Evolutionary conservation across 495 filamentous ascomycete species (phyloP).

Genomic region (Aspergillus kassunensis): DNA sequence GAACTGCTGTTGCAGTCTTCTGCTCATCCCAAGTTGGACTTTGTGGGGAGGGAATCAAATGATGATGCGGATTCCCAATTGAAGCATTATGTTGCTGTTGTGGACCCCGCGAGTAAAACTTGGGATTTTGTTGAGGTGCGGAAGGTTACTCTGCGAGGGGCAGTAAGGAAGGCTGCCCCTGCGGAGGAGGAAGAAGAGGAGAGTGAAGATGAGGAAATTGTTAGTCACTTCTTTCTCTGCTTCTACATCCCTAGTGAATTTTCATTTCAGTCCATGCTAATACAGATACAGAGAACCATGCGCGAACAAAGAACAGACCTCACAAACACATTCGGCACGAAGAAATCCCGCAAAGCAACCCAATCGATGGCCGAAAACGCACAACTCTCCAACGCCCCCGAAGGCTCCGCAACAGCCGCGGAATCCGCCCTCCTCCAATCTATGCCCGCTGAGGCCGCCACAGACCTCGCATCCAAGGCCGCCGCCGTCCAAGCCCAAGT

Average conservation of each 20-base stretch:
- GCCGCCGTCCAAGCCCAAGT: slow-evolving; percentile 60
- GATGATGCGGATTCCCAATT: slow-evolving; percentile 60
- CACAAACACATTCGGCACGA: slow-evolving; percentile 88
- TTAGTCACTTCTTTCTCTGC: slow-evolving; percentile 15
- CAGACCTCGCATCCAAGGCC: slow-evolving; percentile 59
- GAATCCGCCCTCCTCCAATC: slow-evolving; percentile 60
- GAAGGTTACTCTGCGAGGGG: slow-evolving; percentile 67
- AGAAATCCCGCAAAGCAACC: slow-evolving; percentile 85
- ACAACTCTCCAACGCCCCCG: slow-evolving; percentile 51
- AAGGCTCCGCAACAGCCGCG: slow-evolving; percentile 49
- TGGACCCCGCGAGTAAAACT: slow-evolving; percentile 66
- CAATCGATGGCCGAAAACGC: slow-evolving; percentile 74
- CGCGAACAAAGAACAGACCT: slow-evolving; percentile 63
- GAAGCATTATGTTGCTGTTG: slow-evolving; percentile 84
- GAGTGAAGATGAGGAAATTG: slow-evolving; percentile 40
- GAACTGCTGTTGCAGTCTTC: slow-evolving; percentile 79
- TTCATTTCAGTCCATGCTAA: not conserved
- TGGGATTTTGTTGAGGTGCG: slow-evolving; percentile 72
- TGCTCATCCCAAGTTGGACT: slow-evolving; percentile 73
- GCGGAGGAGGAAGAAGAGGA: slow-evolving; percentile 38
- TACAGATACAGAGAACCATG: slow-evolving; percentile 42
- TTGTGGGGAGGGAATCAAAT: slow-evolving; percentile 69
- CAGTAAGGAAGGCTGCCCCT: slow-evolving; percentile 51
- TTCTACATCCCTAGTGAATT: too few species aligned
- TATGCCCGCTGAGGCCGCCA: slow-evolving; percentile 51